Conservation (phyloP, 139 green algal genomes). For the Picochlorum sp. region DNA sequence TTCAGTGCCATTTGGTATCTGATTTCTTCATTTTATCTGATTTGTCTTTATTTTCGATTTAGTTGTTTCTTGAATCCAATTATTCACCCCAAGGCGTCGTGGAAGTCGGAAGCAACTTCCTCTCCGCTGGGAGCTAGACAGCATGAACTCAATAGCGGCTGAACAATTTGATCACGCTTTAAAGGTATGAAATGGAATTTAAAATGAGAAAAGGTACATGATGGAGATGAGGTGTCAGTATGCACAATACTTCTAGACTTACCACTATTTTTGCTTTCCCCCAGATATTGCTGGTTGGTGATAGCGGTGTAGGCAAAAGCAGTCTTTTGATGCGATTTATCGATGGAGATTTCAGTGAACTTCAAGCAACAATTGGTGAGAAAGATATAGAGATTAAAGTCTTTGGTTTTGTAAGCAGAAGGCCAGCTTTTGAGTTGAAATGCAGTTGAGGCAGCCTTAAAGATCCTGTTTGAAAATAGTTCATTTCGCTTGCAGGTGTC, state of each 20-base stretch:
- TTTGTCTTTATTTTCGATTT: too few relatives aligned
- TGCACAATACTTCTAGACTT: not conserved
- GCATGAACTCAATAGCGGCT: not conserved
- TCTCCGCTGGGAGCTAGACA: not conserved
- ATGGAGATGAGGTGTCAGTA: not conserved
- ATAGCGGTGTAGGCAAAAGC: constrained; percentile 83
- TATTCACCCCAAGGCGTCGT: too few relatives aligned
- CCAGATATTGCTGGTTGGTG: constrained; percentile 81
- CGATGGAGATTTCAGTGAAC: constrained; percentile 70
- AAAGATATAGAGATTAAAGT: not conserved
- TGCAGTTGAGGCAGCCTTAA: too few relatives aligned
- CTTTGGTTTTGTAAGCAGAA: not conserved
- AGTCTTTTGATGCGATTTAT: constrained; percentile 82
- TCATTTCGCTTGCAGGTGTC: constrained; percentile 56
- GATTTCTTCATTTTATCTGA: too few relatives aligned
- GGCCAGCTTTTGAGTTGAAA: not conserved
- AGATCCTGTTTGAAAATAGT: not conserved
- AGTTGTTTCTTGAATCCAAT: too few relatives aligned
- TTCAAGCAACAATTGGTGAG: constrained; percentile 67
- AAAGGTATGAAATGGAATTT: constrained; percentile 36
- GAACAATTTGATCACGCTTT: constrained; percentile 48
- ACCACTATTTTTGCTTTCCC: not conserved
- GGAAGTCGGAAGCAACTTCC: not conserved
- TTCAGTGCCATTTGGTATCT: too few relatives aligned
- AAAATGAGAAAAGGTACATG: not conserved